Conservation (phyloP, 78 protist genomes). For the Tieghemostelium lacteum region DNA sequence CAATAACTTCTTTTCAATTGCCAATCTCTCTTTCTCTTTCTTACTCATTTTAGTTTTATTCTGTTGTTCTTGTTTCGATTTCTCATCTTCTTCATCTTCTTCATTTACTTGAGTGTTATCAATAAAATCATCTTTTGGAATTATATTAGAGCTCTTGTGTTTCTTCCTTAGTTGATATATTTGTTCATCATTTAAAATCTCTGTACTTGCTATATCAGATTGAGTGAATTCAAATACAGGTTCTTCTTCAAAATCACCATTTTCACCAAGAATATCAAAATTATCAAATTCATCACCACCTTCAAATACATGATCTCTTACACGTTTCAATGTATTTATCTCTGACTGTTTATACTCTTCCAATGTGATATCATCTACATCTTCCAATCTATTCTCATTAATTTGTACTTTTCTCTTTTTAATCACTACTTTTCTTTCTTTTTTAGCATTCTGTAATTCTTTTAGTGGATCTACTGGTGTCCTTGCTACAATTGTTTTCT, state of each 20-base stretch:
- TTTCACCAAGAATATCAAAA: slow-evolving; percentile 19
- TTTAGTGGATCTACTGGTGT: not conserved
- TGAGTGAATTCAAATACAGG: slow-evolving; percentile 21
- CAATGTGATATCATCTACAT: slow-evolving; percentile 57
- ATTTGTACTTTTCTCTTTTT: not conserved
- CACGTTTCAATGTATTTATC: slow-evolving; percentile 36
- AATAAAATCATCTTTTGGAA: no score
- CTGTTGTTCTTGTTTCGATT: not conserved
- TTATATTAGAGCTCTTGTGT: not conserved
- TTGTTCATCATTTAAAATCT: slow-evolving; percentile 38
- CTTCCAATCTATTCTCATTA: slow-evolving; percentile 33
- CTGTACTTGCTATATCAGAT: slow-evolving; percentile 31
- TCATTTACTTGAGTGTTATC: no score
- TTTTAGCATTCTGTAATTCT: not conserved
- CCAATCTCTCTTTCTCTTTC: slow-evolving; percentile 28
- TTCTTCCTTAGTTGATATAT: slow-evolving; percentile 1
- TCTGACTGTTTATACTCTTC: slow-evolving; percentile 64
- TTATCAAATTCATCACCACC: slow-evolving; percentile 67
- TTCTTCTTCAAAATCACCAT: not conserved
- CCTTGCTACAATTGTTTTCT: not conserved
- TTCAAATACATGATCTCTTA: slow-evolving; percentile 37
- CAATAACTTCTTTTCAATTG: not conserved
- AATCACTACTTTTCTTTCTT: not conserved
- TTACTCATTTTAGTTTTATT: slow-evolving; percentile 26
- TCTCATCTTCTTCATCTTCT: slow-evolving; percentile 2